These are phyloP conservation scores for Fusarium armeniacum DNA, from an alignment of 2,329 filamentous ascomycete species.

Conservation along the genomic window DNA sequence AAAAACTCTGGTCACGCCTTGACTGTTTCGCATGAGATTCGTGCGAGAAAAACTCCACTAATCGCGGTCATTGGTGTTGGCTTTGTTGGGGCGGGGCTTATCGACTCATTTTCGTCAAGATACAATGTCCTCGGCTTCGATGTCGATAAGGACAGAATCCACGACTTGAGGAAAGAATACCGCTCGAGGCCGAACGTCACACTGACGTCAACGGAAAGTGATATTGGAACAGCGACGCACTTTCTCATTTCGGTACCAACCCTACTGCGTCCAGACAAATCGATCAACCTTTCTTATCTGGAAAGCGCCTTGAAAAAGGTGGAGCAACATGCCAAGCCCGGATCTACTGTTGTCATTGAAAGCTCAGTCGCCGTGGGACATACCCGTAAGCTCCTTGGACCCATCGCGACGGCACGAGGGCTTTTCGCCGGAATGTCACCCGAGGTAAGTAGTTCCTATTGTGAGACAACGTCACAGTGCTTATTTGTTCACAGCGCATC, in stretches of 20 bases:
- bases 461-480: background rate
- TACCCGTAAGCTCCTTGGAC: constrained; percentile 1
- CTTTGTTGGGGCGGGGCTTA: constrained; percentile 2
- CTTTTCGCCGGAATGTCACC: constrained; percentile 13
- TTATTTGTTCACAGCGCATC: background rate
- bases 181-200: background rate
- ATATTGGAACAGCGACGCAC: background rate
- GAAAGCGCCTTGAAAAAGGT: background rate
- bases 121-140: constrained; percentile 8
- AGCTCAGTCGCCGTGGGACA: constrained; percentile 8
- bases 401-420: background rate
- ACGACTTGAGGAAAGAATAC: background rate
- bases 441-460: background rate
- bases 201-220: background rate
- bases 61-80: constrained; percentile 6
- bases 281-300: constrained; percentile 1
- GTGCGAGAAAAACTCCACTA: background rate
- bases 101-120: constrained; percentile 3
- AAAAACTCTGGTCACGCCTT: too few relatives aligned
- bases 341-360: constrained; percentile 3
- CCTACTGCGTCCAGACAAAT: background rate
- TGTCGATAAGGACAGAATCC: background rate
- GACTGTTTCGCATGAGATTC: too few relatives aligned
- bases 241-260: constrained; percentile 8
- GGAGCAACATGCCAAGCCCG: background rate